Conservation (phyloP, 306 rosid species). For the Citrullus colocynthis region DNA sequence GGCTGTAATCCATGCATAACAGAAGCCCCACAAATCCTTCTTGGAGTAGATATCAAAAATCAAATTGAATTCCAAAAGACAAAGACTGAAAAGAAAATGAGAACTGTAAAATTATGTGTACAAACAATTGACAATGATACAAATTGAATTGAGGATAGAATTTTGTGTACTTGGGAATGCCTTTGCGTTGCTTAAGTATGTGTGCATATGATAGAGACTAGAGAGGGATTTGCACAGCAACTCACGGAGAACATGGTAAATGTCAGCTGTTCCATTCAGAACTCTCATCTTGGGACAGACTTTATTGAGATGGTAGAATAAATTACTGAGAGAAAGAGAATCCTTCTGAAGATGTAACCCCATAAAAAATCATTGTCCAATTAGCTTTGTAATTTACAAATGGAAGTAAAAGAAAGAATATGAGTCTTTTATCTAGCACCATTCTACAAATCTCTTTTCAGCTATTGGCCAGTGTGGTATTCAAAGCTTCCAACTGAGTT, state of each 20-base stretch:
- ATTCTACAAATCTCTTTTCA: slow-evolving; percentile 17
- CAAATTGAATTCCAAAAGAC: background rate
- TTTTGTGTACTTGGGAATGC: background rate
- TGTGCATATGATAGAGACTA: background rate
- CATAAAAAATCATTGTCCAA: slow-evolving; percentile 7
- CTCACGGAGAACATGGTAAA: slow-evolving; percentile 14
- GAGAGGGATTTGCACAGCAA: slow-evolving; percentile 9
- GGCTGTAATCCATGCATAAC: background rate
- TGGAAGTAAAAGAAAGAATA: slow-evolving; percentile 13
- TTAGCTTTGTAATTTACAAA: slow-evolving; percentile 17
- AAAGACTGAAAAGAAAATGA: background rate
- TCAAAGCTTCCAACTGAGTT: slow-evolving; percentile 24
- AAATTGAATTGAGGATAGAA: background rate
- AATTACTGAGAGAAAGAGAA: slow-evolving; percentile 11
- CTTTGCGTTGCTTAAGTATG: background rate
- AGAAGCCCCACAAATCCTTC: background rate
- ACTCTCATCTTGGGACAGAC: slow-evolving; percentile 11
- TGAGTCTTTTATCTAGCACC: slow-evolving; percentile 13
- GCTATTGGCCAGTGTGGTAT: slow-evolving; percentile 16
- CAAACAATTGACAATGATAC: background rate
- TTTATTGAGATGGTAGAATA: slow-evolving; percentile 17
- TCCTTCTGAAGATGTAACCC: slow-evolving; percentile 12
- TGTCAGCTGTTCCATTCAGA: slow-evolving; percentile 7
- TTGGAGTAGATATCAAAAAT: background rate
- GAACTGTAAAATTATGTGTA: background rate